Base-by-base conservation (phyloP, 176 grass and related monocot genomes). In the Oryza glaberrima region DNA sequence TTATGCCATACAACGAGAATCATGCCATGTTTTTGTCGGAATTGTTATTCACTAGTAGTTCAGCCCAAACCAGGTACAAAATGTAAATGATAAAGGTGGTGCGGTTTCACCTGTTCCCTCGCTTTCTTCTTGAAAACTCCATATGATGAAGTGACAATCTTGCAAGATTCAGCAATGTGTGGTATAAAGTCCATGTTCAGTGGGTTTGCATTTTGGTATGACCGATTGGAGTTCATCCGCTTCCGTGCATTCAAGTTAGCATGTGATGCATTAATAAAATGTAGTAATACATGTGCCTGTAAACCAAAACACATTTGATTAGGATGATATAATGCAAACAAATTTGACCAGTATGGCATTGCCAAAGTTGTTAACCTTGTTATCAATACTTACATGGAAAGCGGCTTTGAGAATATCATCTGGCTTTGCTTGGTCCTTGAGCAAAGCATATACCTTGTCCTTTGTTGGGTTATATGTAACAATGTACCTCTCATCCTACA, bases 351-450 rank as follows among this genome's bases (percentile, higher is more conserved):
- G 45, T 76, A 65, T 26, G 76, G 83, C 40, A 69, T 45, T 41
- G 80, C 51, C 17, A 34, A 83, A 41, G 7, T 60, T 74, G 30
- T 30, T 38, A 72, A 58, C 19, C 17, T 10, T 56, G 32, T 13
- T 67, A 82, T 49, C 54, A 14, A 52, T 76, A 48, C 93, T 88
- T 86, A 99, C 96, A 82, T 99, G 96, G 87, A 94, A 99, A 81
- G 94, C 96, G 65, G 94, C 93, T 92, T 96, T 99, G 65, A 99
- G 78, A 84, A 95, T 92, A 76, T 98, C 96, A 79, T 98, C 96
- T 25, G 91, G 89, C 82, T 94, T 98, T 81, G 96, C 96, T 89
- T 98, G 96, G 69, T 94, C 96, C 91, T 98, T 98, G 46, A 98
- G 90, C 89, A 98, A 85, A 81, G 96, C 91, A 90, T 94, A 98